These are phyloP conservation scores for Apophysomyces elegans DNA, from an alignment of 371 early-diverging fungal genomes.

Conservation along the genomic window DNA sequence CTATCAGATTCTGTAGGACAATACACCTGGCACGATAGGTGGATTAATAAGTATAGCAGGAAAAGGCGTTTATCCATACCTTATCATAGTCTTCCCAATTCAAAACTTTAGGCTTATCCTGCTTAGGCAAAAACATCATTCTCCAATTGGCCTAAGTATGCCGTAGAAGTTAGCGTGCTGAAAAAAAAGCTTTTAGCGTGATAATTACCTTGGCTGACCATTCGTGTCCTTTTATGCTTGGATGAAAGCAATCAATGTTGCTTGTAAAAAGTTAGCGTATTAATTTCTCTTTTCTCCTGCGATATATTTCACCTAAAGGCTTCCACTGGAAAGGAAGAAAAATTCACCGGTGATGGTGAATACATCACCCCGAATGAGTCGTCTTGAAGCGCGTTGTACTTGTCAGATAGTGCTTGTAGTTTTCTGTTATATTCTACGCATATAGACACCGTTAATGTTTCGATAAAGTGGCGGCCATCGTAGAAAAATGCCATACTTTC, in stretches of 20 bases:
- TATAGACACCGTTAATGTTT: too few species aligned
- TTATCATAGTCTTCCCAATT: neutral
- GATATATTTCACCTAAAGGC: neutral
- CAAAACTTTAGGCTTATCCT: neutral
- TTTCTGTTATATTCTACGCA: too few species aligned
- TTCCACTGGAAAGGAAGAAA: neutral
- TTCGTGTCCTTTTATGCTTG: neutral
- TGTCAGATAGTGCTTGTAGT: too few species aligned
- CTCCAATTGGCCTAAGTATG: neutral
- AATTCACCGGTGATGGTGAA: too few species aligned
- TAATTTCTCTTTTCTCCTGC: neutral
- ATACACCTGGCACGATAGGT: neutral
- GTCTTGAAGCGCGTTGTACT: too few species aligned
- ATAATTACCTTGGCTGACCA: neutral
- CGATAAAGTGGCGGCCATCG: too few species aligned
- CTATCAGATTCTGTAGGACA: neutral
- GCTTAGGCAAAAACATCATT: neutral
- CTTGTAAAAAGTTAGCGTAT: neutral
- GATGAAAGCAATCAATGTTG: neutral
- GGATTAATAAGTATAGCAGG: neutral
- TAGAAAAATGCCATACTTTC: too few species aligned
- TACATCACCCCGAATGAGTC: too few species aligned
- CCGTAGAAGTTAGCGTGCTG: too few species aligned
- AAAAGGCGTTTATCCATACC: neutral
- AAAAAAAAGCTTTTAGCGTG: too few species aligned